Evolutionary conservation across 2,329 filamentous ascomycete species (phyloP).

Genomic region (Nigrospora oryzae): DNA sequence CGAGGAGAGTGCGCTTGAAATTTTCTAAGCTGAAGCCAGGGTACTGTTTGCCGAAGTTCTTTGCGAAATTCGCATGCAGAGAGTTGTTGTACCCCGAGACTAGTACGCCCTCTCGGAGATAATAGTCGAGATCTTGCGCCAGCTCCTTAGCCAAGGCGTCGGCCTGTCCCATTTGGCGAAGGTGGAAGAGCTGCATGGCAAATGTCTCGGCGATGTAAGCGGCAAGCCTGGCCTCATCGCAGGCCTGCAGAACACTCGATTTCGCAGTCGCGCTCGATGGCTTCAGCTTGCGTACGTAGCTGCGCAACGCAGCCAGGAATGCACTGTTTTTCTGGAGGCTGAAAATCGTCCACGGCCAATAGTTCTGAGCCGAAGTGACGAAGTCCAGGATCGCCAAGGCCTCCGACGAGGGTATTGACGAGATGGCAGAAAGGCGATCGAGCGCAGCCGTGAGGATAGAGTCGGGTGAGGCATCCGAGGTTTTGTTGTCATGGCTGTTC

Average conservation of each 20-base stretch:
- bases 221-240: slow-evolving; percentile 61
- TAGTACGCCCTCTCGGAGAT: slow-evolving; percentile 66
- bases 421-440: slow-evolving; percentile 58
- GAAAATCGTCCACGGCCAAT: slow-evolving; percentile 91
- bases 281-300: slow-evolving; percentile 55
- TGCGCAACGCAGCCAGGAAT: slow-evolving; percentile 65
- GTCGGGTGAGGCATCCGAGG: slow-evolving; percentile 38
- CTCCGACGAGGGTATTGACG: slow-evolving; percentile 53
- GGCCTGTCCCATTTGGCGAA: slow-evolving; percentile 65
- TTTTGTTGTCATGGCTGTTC: slow-evolving; percentile 44
- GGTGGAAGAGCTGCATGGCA: slow-evolving; percentile 82
- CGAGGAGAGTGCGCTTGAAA: slow-evolving; percentile 69
- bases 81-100: slow-evolving; percentile 83
- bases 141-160: slow-evolving; percentile 60
- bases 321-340: slow-evolving; percentile 64
- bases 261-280: slow-evolving; percentile 43
- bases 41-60: slow-evolving; percentile 77
- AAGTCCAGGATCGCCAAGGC: slow-evolving; percentile 77
- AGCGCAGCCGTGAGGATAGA: slow-evolving; percentile 71
- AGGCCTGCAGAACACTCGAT: slow-evolving; percentile 46
- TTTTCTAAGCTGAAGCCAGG: slow-evolving; percentile 62
- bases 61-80: slow-evolving; percentile 74
- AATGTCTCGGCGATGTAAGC: slow-evolving; percentile 81
- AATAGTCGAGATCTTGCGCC: slow-evolving; percentile 69
- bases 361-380: slow-evolving; percentile 79